A percentile compares a stretch with the other conserved stretches of the same genome.
These are phyloP conservation scores for Falciphora oryzae DNA, from an alignment of 2,329 filamentous ascomycete species.

Conservation along the genomic window DNA sequence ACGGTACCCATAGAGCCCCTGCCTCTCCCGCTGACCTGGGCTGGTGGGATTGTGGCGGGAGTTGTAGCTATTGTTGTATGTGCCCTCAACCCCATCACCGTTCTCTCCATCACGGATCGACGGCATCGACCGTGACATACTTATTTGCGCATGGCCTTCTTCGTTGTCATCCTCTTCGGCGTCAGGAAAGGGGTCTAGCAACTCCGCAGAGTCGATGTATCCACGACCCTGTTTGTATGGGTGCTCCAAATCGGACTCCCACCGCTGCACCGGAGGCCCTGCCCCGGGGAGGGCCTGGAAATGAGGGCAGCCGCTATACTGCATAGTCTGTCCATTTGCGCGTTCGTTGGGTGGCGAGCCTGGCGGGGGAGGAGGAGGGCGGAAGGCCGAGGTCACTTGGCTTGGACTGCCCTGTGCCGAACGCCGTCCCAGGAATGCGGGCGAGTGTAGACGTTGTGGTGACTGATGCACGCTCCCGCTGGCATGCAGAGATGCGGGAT, in stretches of 20 bases:
- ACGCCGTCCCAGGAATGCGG: slow-evolving; percentile 24
- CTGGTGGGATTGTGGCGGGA: background rate
- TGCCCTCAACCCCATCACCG: background rate
- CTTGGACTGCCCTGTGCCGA: slow-evolving; percentile 28
- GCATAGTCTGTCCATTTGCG: background rate
- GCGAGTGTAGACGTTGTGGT: slow-evolving; percentile 7
- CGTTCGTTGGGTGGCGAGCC: background rate
- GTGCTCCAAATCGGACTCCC: slow-evolving; percentile 20
- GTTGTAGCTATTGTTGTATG: background rate
- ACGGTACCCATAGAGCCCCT: slow-evolving; percentile 2
- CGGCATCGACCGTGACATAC: slow-evolving; percentile 7
- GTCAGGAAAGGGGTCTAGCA: slow-evolving; percentile 6
- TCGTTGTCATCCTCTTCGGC: slow-evolving; percentile 14
- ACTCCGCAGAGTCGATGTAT: slow-evolving; percentile 17
- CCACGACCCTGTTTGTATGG: slow-evolving; percentile 18
- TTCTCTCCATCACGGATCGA: slow-evolving; percentile 7
- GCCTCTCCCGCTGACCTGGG: background rate
- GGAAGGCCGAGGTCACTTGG: slow-evolving; percentile 21
- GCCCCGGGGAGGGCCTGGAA: slow-evolving; percentile 8
- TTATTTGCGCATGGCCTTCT: background rate
- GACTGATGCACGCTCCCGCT: background rate
- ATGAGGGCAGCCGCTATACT: slow-evolving; percentile 2
- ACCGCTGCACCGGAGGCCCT: slow-evolving; percentile 18
- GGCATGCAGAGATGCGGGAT: background rate
- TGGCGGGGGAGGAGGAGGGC: slow-evolving; percentile 18